phyloP scores from a whole-genome alignment of 1,284 basidiomycete species.

The Cryptococcus jaspeensis region DNA sequence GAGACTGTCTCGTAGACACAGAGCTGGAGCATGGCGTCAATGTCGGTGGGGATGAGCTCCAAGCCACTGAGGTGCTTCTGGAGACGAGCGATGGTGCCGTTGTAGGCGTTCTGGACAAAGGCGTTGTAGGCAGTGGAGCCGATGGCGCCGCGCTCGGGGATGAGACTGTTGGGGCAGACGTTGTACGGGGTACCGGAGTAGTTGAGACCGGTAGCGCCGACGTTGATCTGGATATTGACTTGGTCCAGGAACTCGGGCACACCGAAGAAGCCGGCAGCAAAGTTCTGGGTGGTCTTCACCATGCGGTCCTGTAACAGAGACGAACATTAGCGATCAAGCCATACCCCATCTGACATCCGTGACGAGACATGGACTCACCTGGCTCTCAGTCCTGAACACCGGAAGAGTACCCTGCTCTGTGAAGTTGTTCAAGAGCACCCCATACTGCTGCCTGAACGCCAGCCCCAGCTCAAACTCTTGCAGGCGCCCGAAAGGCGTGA shows the following conservation, averaged over 20 bases:
- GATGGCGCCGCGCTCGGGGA: slow-evolving; percentile 58
- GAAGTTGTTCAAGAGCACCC: slow-evolving; percentile 76
- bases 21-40: slow-evolving; percentile 43
- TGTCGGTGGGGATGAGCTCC: slow-evolving; percentile 30
- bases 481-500: slow-evolving; percentile 54
- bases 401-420: slow-evolving; percentile 51
- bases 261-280: slow-evolving; percentile 83
- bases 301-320: slow-evolving; percentile 79
- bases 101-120: slow-evolving; percentile 60
- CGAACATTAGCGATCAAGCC: no score
- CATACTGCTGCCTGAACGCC: slow-evolving; percentile 61
- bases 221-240: slow-evolving; percentile 61
- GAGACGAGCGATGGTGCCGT: slow-evolving; percentile 42
- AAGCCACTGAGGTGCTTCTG: slow-evolving; percentile 24
- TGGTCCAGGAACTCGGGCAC: slow-evolving; percentile 79
- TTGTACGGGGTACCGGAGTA: slow-evolving; percentile 53
- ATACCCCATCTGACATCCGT: no score
- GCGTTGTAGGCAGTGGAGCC: slow-evolving; percentile 55
- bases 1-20: slow-evolving; percentile 91
- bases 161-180: slow-evolving; percentile 64
- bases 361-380: slow-evolving; percentile 8
- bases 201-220: slow-evolving; percentile 59
- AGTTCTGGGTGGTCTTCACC: slow-evolving; percentile 77
- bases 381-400: slow-evolving; percentile 68
- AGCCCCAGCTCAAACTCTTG: slow-evolving; percentile 49